These are phyloP conservation scores for Stachybotrys echinatus DNA, from an alignment of 2,329 filamentous ascomycete species.

Conservation along the genomic window DNA sequence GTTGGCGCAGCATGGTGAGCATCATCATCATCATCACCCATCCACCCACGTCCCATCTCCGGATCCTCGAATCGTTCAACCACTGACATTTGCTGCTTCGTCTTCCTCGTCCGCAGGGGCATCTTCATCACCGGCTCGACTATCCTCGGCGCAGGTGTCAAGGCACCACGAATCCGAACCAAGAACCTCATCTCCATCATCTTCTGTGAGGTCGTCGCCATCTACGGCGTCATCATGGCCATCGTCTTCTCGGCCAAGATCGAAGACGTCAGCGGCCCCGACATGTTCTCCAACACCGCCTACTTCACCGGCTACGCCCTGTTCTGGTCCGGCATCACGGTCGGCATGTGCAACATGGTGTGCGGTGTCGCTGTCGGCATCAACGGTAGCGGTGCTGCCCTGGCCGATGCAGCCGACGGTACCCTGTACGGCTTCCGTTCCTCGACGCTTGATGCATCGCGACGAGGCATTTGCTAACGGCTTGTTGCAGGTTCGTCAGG, in stretches of 20 bases:
- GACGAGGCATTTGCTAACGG: constrained; percentile 14
- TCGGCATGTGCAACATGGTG: constrained; percentile 91
- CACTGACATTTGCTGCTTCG: neutral
- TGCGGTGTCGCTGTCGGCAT: constrained; percentile 97
- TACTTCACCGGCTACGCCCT: constrained; percentile 94
- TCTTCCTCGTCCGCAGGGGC: constrained; percentile 61
- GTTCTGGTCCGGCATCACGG: constrained; percentile 93
- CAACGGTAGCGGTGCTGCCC: constrained; percentile 92
- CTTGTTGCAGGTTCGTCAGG: constrained; percentile 75
- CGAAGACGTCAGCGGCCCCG: constrained; percentile 56
- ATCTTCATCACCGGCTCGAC: constrained; percentile 98
- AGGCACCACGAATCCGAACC: constrained; percentile 93
- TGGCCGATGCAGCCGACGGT: constrained; percentile 91
- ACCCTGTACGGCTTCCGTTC: constrained; percentile 60
- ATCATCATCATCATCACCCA: constrained; percentile 5
- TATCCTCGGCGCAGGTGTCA: constrained; percentile 94
- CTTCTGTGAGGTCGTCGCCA: constrained; percentile 99
- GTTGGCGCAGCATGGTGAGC: constrained; percentile 93
- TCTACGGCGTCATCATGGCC: constrained; percentile 99
- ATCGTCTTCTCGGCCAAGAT: constrained; percentile 96
- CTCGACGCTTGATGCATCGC: neutral
- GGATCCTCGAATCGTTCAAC: neutral
- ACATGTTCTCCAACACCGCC: constrained; percentile 67
- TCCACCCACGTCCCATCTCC: constrained; percentile 1
- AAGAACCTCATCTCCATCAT: constrained; percentile 99